Base-by-base conservation (phyloP, 306 rosid species). In the Cucurbita pepo region DNA sequence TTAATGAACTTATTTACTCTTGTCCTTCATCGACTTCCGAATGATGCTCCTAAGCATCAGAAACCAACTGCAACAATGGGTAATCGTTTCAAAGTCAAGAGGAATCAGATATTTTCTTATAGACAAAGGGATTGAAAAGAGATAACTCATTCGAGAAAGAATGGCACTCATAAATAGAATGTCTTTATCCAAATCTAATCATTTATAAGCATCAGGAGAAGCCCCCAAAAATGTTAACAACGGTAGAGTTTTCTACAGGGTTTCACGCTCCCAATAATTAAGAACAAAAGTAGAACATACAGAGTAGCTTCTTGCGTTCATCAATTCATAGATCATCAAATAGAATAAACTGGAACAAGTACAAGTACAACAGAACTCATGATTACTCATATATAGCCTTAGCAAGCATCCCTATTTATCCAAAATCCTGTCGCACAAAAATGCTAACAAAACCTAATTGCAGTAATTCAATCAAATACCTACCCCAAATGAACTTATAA, bases 1-100 rank as follows among this genome's bases (percentile, higher is more conserved):
- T 51, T 53, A 78, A 75, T 4, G 57, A 76, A 71, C 57, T 10
- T 10, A 76, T 75, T 81, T 72, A 22, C 75, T 63, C 74, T 75
- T 77, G 57, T 52, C 73, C 79, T 56, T 55, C 61, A 56, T 40
- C 10, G 59, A 58, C 52, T 10, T 67, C 71, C 38, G 44, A 41
- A 47, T 30, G 60, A 78, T 69, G 52, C 36, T n/a, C 21, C 55
- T 40, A 18, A 71, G 56, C 70, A 48, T 43, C 57, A 63, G 65
- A 52, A 60, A 48, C 57, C 75, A 22, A 48, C 37, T 51, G 76
- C n/a, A 77, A 13, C 34, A 60, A 65, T 45, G 72, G 53, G 19
- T 22, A 40, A 47, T 43, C 60, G 11, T 37, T 2, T 54, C 53
- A 41, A 55, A 47, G 22, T 25, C 45, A 67, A 10, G 58, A 69